These are phyloP conservation scores for Apiotrichum domesticum DNA, from an alignment of 1,284 basidiomycete species.

Conservation along the genomic window DNA sequence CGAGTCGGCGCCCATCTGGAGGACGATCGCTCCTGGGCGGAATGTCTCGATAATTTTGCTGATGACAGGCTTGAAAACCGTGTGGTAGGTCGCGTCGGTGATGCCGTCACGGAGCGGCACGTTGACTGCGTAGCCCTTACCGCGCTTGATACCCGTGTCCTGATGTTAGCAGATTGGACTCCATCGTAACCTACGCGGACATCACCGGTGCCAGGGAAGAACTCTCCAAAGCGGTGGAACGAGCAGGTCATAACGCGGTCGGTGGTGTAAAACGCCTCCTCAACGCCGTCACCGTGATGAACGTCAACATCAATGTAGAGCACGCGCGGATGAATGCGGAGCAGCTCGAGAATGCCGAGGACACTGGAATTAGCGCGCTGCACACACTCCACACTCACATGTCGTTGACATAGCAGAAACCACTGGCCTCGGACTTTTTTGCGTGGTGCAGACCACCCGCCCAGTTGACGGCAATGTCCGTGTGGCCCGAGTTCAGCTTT, in stretches of 20 bases:
- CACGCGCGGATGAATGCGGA: constrained; percentile 70
- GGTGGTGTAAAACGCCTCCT: constrained; percentile 97
- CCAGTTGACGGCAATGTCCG: constrained; percentile 96
- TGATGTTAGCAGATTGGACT: constrained; percentile 29
- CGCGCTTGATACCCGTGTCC: constrained; percentile 78
- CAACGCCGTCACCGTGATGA: constrained; percentile 96
- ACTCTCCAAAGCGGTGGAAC: constrained; percentile 96
- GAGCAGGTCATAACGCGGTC: constrained; percentile 94
- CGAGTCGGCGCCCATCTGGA: constrained; percentile 96
- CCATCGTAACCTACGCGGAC: constrained; percentile 49
- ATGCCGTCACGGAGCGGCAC: constrained; percentile 92
- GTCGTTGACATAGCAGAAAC: constrained; percentile 94
- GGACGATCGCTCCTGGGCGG: constrained; percentile 78
- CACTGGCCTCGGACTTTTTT: constrained; percentile 92
- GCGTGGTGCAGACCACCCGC: constrained; percentile 96
- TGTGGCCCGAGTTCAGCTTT: constrained; percentile 68
- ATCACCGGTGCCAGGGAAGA: constrained; percentile 90
- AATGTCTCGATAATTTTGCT: constrained; percentile 84
- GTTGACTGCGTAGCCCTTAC: constrained; percentile 87
- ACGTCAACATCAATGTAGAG: constrained; percentile 98
- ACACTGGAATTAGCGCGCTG: constrained; percentile 54
- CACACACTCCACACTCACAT: constrained; percentile 24
- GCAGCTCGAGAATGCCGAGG: constrained; percentile 77
- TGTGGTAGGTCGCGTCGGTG: constrained; percentile 66
- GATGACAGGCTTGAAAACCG: constrained; percentile 85